Evolutionary conservation across 768 basidiomycete genomes (phyloP).

Genomic region (Russula compacta): DNA sequence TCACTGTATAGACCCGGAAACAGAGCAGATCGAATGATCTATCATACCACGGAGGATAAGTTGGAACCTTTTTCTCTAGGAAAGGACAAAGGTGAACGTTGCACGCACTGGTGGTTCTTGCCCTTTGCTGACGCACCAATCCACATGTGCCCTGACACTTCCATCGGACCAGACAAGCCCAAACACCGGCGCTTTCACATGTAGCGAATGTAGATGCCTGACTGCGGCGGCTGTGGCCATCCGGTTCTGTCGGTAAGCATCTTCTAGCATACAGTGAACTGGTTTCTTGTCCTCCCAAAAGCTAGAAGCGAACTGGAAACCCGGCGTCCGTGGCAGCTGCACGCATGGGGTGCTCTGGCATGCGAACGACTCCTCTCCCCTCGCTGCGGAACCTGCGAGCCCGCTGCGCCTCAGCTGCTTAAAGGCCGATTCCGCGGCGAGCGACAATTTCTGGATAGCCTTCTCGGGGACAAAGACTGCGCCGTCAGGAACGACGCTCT

Average conservation of each 20-base stretch:
- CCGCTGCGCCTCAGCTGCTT: constrained; percentile 37
- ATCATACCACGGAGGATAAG: neutral
- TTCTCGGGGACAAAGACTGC: constrained; percentile 37
- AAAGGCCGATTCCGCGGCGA: constrained; percentile 38
- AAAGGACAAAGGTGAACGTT: neutral
- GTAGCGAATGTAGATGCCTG: constrained; percentile 42
- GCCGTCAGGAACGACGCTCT: constrained; percentile 41
- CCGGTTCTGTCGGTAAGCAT: constrained; percentile 50
- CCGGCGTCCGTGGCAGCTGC: constrained; percentile 36
- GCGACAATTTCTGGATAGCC: constrained; percentile 34
- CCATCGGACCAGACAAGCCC: constrained; percentile 48
- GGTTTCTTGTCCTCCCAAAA: constrained; percentile 58
- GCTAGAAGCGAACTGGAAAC: constrained; percentile 46
- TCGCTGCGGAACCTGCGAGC: constrained; percentile 30
- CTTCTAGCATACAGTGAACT: constrained; percentile 37
- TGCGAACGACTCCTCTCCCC: constrained; percentile 39
- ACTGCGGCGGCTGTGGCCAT: constrained; percentile 43
- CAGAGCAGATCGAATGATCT: constrained; percentile 45
- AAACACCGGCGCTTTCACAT: constrained; percentile 39
- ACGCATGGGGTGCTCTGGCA: constrained; percentile 43
- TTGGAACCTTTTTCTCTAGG: neutral
- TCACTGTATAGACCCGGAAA: constrained; percentile 27
- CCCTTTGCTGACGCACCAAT: constrained; percentile 35
- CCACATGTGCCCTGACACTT: constrained; percentile 44
- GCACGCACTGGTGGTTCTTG: constrained; percentile 4